Percentiles rank a stretch among this genome's conserved stretches.
phyloP scores from a whole-genome alignment of 495 filamentous ascomycete species.

The Talaromyces wortmannii region DNA sequence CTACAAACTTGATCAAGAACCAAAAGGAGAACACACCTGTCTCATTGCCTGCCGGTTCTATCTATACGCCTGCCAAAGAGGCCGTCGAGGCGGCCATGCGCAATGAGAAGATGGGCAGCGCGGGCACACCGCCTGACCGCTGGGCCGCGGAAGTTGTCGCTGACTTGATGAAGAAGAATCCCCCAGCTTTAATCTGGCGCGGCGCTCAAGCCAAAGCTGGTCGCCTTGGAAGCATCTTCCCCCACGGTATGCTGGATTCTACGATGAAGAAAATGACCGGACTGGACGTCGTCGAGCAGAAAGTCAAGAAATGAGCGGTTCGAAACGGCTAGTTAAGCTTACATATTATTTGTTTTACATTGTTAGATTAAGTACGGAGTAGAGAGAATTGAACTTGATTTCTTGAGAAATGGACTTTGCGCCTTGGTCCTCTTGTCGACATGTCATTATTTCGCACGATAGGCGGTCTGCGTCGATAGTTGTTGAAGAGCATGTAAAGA shows the following conservation, averaged over 20 bases:
- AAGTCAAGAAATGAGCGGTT: neutral
- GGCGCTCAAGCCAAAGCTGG: neutral
- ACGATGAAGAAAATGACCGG: neutral
- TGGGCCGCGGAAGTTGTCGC: conserved; percentile 1
- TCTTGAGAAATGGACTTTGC: too few relatives aligned
- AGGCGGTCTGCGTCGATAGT: too few relatives aligned
- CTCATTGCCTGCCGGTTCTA: neutral
- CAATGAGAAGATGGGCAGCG: neutral
- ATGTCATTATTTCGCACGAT: too few relatives aligned
- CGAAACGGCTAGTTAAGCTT: too few relatives aligned
- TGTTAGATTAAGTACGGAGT: too few relatives aligned
- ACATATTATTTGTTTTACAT: too few relatives aligned
- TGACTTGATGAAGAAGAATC: conserved; percentile 1
- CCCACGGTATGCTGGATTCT: conserved; percentile 2
- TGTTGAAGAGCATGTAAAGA: too few relatives aligned
- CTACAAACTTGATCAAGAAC: conserved; percentile 5
- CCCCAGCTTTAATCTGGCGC: conserved; percentile 1
- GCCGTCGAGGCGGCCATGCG: neutral
- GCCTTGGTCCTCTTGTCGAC: too few relatives aligned
- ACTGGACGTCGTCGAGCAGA: conserved; percentile 3
- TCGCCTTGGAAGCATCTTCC: conserved; percentile 1
- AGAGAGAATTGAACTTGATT: too few relatives aligned
- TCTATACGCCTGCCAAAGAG: neutral
- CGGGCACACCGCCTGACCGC: neutral
- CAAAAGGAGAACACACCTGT: neutral